Conservation (phyloP, 129 eudicot genomes). For the Mikania micrantha region DNA sequence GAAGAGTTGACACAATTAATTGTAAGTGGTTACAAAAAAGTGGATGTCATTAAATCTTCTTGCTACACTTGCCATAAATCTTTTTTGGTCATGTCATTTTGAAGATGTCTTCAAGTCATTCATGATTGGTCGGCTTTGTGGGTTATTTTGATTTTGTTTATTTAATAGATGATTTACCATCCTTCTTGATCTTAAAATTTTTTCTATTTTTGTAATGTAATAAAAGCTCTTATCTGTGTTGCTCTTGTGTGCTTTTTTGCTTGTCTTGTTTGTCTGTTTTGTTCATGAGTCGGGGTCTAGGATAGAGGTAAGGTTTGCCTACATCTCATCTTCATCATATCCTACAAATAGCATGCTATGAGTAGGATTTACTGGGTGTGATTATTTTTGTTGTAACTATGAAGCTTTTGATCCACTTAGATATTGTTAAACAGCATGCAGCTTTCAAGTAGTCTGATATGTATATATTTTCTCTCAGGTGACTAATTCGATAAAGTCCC, state of each 20-base stretch:
- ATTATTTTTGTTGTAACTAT: too few species aligned
- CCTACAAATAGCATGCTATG: too few species aligned
- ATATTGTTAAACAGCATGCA: neutral
- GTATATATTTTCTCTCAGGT: constrained; percentile 41
- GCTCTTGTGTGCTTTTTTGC: too few species aligned
- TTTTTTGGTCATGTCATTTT: neutral
- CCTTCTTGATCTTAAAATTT: neutral
- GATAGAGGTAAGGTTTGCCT: too few species aligned
- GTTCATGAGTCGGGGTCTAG: too few species aligned
- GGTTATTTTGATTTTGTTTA: neutral
- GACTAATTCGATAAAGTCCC: constrained; percentile 64
- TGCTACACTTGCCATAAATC: neutral
- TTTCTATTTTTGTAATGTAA: neutral
- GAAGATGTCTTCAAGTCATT: neutral
- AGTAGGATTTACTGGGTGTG: too few species aligned
- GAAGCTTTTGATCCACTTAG: neutral
- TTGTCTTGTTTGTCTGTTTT: too few species aligned
- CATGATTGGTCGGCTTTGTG: neutral
- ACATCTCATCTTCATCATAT: too few species aligned
- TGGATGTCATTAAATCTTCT: neutral
- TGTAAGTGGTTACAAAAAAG: constrained; percentile 45
- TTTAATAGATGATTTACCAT: neutral
- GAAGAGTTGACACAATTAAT: constrained; percentile 69
- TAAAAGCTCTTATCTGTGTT: neutral
- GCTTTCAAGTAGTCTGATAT: neutral